A percentile compares a stretch with the other conserved stretches of the same genome.
Evolutionary conservation across 768 basidiomycete species (phyloP).

Genomic region (Chalciporus piperatus): DNA sequence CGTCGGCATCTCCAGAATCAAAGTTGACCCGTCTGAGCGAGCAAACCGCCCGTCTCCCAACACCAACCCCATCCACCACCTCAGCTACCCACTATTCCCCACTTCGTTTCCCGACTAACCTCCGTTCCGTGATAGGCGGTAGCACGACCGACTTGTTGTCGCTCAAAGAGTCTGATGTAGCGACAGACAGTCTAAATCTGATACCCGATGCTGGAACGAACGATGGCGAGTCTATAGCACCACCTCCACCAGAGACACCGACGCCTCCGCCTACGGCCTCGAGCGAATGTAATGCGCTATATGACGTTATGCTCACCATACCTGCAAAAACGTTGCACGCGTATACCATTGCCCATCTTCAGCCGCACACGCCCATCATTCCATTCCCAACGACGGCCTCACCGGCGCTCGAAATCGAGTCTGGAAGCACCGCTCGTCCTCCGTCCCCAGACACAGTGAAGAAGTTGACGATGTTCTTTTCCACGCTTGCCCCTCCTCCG

Average conservation of each 20-base stretch:
- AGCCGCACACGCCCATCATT: slow-evolving; percentile 6
- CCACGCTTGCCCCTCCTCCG: slow-evolving; percentile 61
- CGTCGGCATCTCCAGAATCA: slow-evolving; percentile 4
- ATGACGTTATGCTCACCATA: slow-evolving; percentile 53
- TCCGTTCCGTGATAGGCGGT: slow-evolving; percentile 12
- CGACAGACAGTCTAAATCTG: slow-evolving; percentile 1
- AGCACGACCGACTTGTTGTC: slow-evolving; percentile 20
- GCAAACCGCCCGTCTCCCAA: slow-evolving; percentile 41
- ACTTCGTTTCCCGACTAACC: slow-evolving; percentile 17
- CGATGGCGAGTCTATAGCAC: slow-evolving; percentile 13
- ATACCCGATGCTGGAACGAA: slow-evolving; percentile 1
- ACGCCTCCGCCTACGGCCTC: slow-evolving; percentile 38
- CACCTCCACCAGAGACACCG: slow-evolving; percentile 29
- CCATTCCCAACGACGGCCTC: slow-evolving; percentile 7
- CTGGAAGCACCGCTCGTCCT: slow-evolving; percentile 9
- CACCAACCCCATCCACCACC: slow-evolving; percentile 50
- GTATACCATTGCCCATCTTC: slow-evolving; percentile 56
- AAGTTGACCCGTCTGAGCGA: slow-evolving; percentile 6
- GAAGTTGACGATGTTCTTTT: slow-evolving; percentile 57
- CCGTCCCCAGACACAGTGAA: slow-evolving; percentile 40
- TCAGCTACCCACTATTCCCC: slow-evolving; percentile 29
- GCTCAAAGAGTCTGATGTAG: slow-evolving; percentile 16
- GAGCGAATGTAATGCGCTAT: slow-evolving; percentile 43
- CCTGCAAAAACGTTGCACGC: slow-evolving; percentile 66
- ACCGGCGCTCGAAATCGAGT: slow-evolving; percentile 12